Evolutionary conservation across 176 grass and related monocot genomes (phyloP).

Genomic region (Elaeis guineensis): DNA sequence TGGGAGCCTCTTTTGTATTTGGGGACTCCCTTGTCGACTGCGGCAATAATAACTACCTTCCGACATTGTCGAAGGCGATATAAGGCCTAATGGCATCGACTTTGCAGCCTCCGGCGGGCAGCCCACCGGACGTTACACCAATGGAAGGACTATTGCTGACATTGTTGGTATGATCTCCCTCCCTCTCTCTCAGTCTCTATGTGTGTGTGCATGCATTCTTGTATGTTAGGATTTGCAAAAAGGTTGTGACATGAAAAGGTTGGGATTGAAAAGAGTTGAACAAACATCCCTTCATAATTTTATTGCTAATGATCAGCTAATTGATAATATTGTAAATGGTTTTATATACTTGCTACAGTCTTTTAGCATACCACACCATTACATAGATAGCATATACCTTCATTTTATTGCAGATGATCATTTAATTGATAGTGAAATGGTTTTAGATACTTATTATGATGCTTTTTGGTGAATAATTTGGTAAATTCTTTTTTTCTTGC

Average conservation of each 20-base stretch:
- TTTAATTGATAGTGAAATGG: too few species aligned
- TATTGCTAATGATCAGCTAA: too few species aligned
- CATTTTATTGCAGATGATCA: too few species aligned
- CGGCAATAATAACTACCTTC: slow-evolving; percentile 93
- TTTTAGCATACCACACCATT: too few species aligned
- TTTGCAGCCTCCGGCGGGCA: slow-evolving; percentile 65
- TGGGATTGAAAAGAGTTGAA: too few species aligned
- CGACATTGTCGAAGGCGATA: slow-evolving; percentile 68
- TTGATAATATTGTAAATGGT: too few species aligned
- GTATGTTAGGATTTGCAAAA: too few species aligned
- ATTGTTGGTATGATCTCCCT: slow-evolving; percentile 42
- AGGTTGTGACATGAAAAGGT: too few species aligned
- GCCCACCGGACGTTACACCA: slow-evolving; percentile 91
- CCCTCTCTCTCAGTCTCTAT: too few species aligned
- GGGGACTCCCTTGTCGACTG: slow-evolving; percentile 90
- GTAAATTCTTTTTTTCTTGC: not conserved
- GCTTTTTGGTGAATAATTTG: not conserved
- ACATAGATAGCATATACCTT: too few species aligned
- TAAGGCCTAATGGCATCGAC: slow-evolving; percentile 83
- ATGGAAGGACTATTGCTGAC: slow-evolving; percentile 88
- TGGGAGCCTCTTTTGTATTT: slow-evolving; percentile 78
- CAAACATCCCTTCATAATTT: not conserved
- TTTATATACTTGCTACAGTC: not conserved
- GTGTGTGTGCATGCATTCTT: too few species aligned
- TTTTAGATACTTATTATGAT: not conserved